Evolutionary conservation across 768 basidiomycete genomes (phyloP).

Genomic region (Phylloporus sp.): DNA sequence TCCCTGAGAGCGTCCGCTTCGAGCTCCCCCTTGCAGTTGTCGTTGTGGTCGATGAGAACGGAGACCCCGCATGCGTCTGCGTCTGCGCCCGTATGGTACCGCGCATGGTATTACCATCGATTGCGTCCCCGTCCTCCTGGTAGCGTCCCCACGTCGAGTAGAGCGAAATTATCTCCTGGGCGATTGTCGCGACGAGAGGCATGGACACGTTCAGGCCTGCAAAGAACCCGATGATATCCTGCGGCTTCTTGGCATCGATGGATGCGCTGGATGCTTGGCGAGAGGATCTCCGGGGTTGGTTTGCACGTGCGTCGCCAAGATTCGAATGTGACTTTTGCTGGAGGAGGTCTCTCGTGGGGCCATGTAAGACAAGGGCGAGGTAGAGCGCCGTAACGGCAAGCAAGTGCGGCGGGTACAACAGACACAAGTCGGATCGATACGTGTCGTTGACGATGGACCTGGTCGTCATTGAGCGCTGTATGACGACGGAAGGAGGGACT

Average conservation of each 20-base stretch:
- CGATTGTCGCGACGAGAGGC: constrained; percentile 74
- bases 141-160: constrained; percentile 89
- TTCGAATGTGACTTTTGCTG: constrained; percentile 35
- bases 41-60: constrained; percentile 15
- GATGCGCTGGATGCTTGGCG: constrained; percentile 40
- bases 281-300: constrained; percentile 49
- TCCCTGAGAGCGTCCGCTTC: constrained; percentile 22
- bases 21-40: constrained; percentile 11
- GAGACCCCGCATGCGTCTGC: constrained; percentile 14
- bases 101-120: constrained; percentile 24
- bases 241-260: constrained; percentile 34
- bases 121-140: constrained; percentile 55
- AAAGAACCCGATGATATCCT: constrained; percentile 79
- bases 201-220: constrained; percentile 84
- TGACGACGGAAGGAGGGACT: constrained; percentile 11
- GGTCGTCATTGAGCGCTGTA: background rate
- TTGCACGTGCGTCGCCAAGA: constrained; percentile 21
- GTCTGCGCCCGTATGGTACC: constrained; percentile 16
- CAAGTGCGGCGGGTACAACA: constrained; percentile 93
- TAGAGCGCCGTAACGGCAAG: constrained; percentile 92
- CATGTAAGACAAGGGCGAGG: constrained; percentile 76
- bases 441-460: constrained; percentile 98
- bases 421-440: constrained; percentile 87
- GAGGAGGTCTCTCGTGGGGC: constrained; percentile 47
- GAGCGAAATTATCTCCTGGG: constrained; percentile 86